Evolutionary conservation across 257 asterid genomes (phyloP).

Genomic region (Solanum lignicaule): DNA sequence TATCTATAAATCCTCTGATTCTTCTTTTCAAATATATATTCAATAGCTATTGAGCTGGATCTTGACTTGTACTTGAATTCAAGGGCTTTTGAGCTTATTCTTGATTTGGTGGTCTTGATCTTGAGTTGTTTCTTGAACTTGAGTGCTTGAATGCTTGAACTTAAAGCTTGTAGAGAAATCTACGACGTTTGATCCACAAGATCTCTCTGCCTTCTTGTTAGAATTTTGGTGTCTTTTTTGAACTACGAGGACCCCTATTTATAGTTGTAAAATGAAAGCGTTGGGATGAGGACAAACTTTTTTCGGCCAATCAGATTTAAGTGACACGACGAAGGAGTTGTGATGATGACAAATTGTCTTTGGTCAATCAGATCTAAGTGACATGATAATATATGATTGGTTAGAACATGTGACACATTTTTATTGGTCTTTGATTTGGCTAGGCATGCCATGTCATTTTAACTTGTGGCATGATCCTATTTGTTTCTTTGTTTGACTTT

Average conservation of each 20-base stretch:
- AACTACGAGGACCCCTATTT: background rate
- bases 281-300: background rate
- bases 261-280: background rate
- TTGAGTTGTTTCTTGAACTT: background rate
- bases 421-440: background rate
- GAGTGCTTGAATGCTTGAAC: background rate
- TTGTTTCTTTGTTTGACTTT: background rate
- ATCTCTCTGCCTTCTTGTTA: background rate
- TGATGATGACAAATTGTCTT: background rate
- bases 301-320: background rate
- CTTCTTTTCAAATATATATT: background rate
- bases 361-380: background rate
- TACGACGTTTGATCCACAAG: background rate
- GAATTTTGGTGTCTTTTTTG: background rate
- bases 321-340: background rate
- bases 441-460: background rate
- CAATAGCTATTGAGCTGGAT: background rate
- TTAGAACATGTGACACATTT: background rate
- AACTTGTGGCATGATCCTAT: background rate
- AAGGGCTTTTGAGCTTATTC: background rate
- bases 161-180: background rate
- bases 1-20: background rate
- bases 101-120: background rate
- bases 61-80: background rate
- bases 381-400: background rate